phyloP scores from a whole-genome alignment of 148 eudicot species.

The Linanthus parryae region DNA sequence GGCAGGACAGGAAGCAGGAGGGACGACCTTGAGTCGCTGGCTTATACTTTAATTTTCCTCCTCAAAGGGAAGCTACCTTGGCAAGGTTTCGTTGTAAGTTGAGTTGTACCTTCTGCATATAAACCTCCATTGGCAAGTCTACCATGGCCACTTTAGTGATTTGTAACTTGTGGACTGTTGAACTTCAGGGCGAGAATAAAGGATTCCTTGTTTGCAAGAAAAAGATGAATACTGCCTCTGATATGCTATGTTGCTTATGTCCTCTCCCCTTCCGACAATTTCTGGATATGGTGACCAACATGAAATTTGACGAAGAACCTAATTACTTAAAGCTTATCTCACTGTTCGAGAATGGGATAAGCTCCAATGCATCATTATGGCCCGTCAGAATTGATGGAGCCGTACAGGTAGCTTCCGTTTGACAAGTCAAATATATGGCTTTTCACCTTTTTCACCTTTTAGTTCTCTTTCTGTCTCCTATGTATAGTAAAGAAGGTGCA shows the following conservation, averaged over 20 bases:
- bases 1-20: constrained; percentile 53
- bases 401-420: constrained; percentile 24
- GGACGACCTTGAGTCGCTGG: constrained; percentile 52
- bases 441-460: too few relatives aligned
- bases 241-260: constrained; percentile 34
- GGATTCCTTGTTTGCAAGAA: constrained; percentile 45
- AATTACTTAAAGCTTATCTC: constrained; percentile 39
- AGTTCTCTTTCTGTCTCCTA: too few relatives aligned
- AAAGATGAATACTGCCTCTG: constrained; percentile 46
- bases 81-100: constrained; percentile 41
- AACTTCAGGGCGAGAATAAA: constrained; percentile 46
- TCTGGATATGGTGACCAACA: constrained; percentile 34
- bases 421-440: too few relatives aligned
- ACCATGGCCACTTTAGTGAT: neutral
- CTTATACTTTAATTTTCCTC: constrained; percentile 43
- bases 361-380: constrained; percentile 26
- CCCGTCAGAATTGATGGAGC: constrained; percentile 46
- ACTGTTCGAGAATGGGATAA: constrained; percentile 33
- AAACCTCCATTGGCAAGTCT: neutral
- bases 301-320: constrained; percentile 54
- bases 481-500: too few relatives aligned
- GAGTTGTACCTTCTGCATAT: neutral
- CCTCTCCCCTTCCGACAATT: constrained; percentile 39
- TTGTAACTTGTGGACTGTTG: constrained; percentile 1
- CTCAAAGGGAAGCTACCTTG: constrained; percentile 47